Evolutionary conservation across 805 yeast genomes (phyloP), one percentile per base, ranked within the genome.

Genomic region (Ogataea henricii): DNA sequence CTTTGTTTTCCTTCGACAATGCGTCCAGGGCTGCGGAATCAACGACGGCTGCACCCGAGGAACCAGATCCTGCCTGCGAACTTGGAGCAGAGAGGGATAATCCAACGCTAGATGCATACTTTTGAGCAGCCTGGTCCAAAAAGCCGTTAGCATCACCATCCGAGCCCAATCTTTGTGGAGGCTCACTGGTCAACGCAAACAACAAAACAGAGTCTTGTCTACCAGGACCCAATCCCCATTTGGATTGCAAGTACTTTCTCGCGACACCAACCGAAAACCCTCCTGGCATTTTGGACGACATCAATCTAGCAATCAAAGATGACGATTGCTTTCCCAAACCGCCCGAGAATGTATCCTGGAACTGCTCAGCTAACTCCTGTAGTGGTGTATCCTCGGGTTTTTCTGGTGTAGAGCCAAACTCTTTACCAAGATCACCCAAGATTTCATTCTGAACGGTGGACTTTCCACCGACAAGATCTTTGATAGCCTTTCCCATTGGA

Each of bases 251-350:
- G 73, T 94, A 88, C 70, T 91, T 89, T 77, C 97, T 86, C 44
- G 96, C 96, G 55, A 80, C 76, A 53, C 97, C 85, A 59, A 92
- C 85, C 40, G 96, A 87, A 72, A 92, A 94, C 17, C 99, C 99
- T 79, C 99, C 99, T 46, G 99, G 98, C 98, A 94, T 94, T 76
- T 94, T 94, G 23, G 97, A 86, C 9, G 98, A 84, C 76, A 91
- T 87, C 64, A 94, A 78, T 73, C 97, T 85, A 54, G 96, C 88
- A 54, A 92, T 77, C 62, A 94, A 79, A 23, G 97, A 86, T 32
- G 90, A 73, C 1, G 98, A 86, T 64, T 91, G 96, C 70, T 94
- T 94, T 68, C 99, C 99, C 57, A 94, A 80, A 56, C 82, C 78
- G 58, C 98, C 98, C 56, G 73, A 66, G 76, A 89, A 94, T 22